These are phyloP conservation scores for Rhizodiscina lignyota DNA, from an alignment of 495 filamentous ascomycete species.

Conservation along the genomic window DNA sequence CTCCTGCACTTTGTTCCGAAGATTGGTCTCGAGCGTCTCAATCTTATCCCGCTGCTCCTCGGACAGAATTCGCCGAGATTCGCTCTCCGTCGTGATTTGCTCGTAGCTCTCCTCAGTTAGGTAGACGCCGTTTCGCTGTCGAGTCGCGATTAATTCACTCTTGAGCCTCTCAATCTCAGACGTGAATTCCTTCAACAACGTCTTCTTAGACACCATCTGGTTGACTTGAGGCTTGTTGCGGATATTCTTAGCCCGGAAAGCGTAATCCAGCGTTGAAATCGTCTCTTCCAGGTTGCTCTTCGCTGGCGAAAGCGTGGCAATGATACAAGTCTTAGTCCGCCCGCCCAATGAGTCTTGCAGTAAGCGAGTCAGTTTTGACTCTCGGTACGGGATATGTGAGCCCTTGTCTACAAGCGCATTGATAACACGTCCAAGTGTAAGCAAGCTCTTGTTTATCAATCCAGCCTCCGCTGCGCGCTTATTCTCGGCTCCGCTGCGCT, in stretches of 20 bases:
- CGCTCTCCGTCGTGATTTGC: constrained; percentile 74
- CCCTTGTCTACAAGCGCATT: constrained; percentile 89
- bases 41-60: constrained; percentile 89
- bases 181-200: constrained; percentile 74
- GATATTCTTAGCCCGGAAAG: constrained; percentile 94
- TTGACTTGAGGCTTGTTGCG: constrained; percentile 95
- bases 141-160: constrained; percentile 79
- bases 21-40: constrained; percentile 74
- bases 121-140: constrained; percentile 90
- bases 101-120: constrained; percentile 71
- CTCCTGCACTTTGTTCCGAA: constrained; percentile 83
- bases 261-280: constrained; percentile 93
- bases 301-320: constrained; percentile 87
- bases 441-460: constrained; percentile 91
- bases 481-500: constrained; percentile 90
- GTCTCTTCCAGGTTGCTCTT: constrained; percentile 94
- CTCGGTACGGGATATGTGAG: constrained; percentile 84
- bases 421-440: constrained; percentile 91
- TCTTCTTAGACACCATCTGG: constrained; percentile 79
- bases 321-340: constrained; percentile 94
- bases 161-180: constrained; percentile 89
- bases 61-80: constrained; percentile 78
- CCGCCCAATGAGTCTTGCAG: constrained; percentile 94
- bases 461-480: constrained; percentile 92
- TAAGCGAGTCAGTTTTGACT: constrained; percentile 88